Percentiles rank a stretch among this genome's conserved stretches.
phyloP scores from a whole-genome alignment of 2,329 filamentous ascomycete genomes.

The Elsinoe arachidis region DNA sequence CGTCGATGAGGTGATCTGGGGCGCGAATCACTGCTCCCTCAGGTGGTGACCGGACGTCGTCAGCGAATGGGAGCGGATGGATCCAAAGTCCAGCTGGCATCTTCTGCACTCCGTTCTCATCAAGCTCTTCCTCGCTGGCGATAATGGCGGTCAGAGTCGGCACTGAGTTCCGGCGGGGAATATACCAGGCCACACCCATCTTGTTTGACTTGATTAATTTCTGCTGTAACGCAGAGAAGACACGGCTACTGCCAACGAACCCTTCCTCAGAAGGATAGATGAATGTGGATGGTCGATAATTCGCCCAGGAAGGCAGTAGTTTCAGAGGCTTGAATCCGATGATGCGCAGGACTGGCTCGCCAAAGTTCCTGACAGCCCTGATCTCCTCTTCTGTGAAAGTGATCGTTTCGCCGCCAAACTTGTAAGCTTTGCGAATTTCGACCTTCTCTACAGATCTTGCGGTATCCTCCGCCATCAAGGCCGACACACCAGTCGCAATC shows the following conservation, averaged over 20 bases:
- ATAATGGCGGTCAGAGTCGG: slow-evolving; percentile 75
- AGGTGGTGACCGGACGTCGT: slow-evolving; percentile 73
- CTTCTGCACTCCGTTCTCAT: slow-evolving; percentile 58
- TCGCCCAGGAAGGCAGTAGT: slow-evolving; percentile 72
- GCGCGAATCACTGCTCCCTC: slow-evolving; percentile 49
- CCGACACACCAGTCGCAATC: slow-evolving; percentile 66
- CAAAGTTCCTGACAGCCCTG: slow-evolving; percentile 67
- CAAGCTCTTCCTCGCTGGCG: slow-evolving; percentile 58
- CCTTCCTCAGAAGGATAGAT: slow-evolving; percentile 90
- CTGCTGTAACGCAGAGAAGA: slow-evolving; percentile 83
- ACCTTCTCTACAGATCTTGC: slow-evolving; percentile 66
- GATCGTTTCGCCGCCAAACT: slow-evolving; percentile 86
- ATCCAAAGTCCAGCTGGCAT: slow-evolving; percentile 84
- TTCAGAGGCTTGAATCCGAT: slow-evolving; percentile 85
- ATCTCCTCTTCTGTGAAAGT: slow-evolving; percentile 80
- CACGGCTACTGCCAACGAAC: slow-evolving; percentile 81
- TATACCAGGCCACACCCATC: slow-evolving; percentile 81
- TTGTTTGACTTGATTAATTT: slow-evolving; percentile 74
- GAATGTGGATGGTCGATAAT: slow-evolving; percentile 76
- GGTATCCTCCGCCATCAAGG: slow-evolving; percentile 68
- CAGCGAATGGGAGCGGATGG: slow-evolving; percentile 76
- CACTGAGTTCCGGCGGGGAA: slow-evolving; percentile 69
- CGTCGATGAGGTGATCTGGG: slow-evolving; percentile 64
- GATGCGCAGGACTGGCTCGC: slow-evolving; percentile 72
- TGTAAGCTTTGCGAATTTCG: slow-evolving; percentile 87